A percentile compares a stretch with the other conserved stretches of the same genome.
These are phyloP conservation scores for Monosiga brevicollis DNA, from an alignment of 78 protist species.

Conservation along the genomic window DNA sequence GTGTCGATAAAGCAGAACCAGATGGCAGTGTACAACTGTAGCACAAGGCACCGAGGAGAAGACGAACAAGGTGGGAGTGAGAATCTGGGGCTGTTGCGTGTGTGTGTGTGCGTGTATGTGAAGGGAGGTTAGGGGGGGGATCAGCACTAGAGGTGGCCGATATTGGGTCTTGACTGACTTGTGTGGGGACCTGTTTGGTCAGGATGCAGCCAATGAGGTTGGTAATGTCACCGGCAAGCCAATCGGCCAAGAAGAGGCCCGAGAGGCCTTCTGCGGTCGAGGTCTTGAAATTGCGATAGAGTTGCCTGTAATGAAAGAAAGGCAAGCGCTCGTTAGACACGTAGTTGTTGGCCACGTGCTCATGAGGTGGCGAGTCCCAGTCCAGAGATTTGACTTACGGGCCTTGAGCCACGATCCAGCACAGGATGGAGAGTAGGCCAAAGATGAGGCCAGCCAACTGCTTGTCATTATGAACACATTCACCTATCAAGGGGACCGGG, in stretches of 20 bases:
- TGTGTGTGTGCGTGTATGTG: not conserved
- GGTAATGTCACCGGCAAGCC: slow-evolving; percentile 30
- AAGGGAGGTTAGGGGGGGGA: not conserved
- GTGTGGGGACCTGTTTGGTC: slow-evolving; percentile 35
- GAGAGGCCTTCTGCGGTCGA: slow-evolving; percentile 22
- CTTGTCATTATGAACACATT: not conserved
- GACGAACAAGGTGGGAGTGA: not conserved
- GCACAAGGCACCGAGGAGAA: not conserved
- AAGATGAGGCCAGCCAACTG: not conserved
- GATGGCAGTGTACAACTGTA: slow-evolving; percentile 16
- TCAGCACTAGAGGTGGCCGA: too few relatives aligned
- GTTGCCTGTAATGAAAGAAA: not conserved
- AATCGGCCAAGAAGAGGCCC: slow-evolving; percentile 6
- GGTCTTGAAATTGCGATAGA: slow-evolving; percentile 20
- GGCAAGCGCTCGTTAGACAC: not conserved
- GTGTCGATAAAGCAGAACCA: slow-evolving; percentile 37
- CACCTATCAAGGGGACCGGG: too few relatives aligned
- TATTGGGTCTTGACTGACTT: not conserved
- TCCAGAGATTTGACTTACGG: not conserved
- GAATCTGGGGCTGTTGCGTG: not conserved
- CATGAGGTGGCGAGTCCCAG: not conserved
- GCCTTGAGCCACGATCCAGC: slow-evolving; percentile 9
- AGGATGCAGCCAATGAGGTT: slow-evolving; percentile 22
- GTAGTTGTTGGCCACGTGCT: not conserved
- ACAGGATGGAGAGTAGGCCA: slow-evolving; percentile 11